Evolutionary conservation across 2,329 filamentous ascomycete species (phyloP).

Genomic region (Bimuria novae-zelandiae): DNA sequence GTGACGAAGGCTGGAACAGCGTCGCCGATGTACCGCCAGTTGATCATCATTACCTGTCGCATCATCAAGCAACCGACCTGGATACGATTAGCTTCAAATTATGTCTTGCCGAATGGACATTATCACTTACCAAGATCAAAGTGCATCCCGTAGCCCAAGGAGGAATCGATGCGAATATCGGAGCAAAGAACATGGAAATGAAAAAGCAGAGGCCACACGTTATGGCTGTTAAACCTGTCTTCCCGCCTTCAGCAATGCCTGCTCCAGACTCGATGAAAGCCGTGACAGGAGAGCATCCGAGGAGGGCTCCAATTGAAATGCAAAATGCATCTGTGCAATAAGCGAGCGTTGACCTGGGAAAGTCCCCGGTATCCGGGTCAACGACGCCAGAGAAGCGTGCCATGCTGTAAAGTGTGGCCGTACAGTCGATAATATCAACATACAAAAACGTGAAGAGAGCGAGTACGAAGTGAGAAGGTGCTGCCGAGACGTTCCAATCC

Average conservation of each 20-base stretch:
- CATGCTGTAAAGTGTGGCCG: constrained; percentile 88
- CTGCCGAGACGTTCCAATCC: constrained; percentile 70
- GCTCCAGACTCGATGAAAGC: constrained; percentile 87
- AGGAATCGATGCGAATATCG: constrained; percentile 87
- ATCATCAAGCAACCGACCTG: constrained; percentile 74
- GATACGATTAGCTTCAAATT: constrained; percentile 18
- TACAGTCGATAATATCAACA: constrained; percentile 87
- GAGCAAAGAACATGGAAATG: constrained; percentile 85
- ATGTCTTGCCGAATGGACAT: not conserved
- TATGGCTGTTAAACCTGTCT: constrained; percentile 80
- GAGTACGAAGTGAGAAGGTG: constrained; percentile 76
- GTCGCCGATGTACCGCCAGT: constrained; percentile 85
- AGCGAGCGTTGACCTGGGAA: constrained; percentile 80
- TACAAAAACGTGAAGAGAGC: constrained; percentile 90
- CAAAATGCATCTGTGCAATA: constrained; percentile 83
- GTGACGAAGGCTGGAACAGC: constrained; percentile 83
- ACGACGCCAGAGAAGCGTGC: constrained; percentile 81
- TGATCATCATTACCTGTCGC: constrained; percentile 75
- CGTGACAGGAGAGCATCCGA: constrained; percentile 80
- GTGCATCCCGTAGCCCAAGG: constrained; percentile 88
- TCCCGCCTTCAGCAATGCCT: constrained; percentile 84
- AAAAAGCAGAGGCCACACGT: constrained; percentile 82
- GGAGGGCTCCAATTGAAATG: constrained; percentile 78
- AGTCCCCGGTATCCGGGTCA: constrained; percentile 80
- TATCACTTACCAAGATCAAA: constrained; percentile 67